Percentiles rank a stretch among this genome's conserved stretches.
Evolutionary conservation across 2,329 filamentous ascomycete species (phyloP).

Genomic region (Phaeoacremonium minimum): DNA sequence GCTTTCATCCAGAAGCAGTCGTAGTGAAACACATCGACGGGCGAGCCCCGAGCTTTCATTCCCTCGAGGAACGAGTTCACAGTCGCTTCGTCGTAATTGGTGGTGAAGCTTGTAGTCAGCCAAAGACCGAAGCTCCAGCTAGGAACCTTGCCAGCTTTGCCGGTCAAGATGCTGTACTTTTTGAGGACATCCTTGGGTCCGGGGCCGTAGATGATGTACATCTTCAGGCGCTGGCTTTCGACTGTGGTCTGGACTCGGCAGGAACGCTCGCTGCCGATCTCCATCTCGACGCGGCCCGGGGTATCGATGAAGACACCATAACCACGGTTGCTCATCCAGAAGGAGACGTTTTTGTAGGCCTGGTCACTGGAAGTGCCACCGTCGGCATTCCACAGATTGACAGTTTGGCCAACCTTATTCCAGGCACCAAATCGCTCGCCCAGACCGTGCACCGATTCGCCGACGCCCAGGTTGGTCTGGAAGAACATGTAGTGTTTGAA

Average conservation of each 20-base stretch:
- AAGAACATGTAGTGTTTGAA: constrained; percentile 30
- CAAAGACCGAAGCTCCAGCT: constrained; percentile 72
- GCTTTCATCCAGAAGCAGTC: constrained; percentile 72
- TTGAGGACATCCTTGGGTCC: constrained; percentile 65
- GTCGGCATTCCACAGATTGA: constrained; percentile 54
- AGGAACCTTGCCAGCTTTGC: constrained; percentile 58
- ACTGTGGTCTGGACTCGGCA: constrained; percentile 58
- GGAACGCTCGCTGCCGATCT: constrained; percentile 55
- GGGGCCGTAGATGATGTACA: constrained; percentile 66
- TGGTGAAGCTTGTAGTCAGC: constrained; percentile 70
- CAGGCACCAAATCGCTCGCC: constrained; percentile 53
- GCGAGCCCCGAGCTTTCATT: constrained; percentile 57
- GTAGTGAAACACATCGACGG: constrained; percentile 66
- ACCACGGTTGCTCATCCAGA: constrained; percentile 63
- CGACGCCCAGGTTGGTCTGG: constrained; percentile 38
- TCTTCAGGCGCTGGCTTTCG: constrained; percentile 63
- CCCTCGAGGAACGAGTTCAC: constrained; percentile 63
- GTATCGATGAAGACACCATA: constrained; percentile 71
- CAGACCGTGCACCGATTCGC: constrained; percentile 51
- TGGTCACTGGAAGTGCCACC: constrained; percentile 49
- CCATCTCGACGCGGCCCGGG: constrained; percentile 52
- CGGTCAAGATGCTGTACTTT: constrained; percentile 62
- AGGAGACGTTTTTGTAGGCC: constrained; percentile 64
- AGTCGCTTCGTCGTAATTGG: constrained; percentile 62
- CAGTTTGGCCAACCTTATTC: constrained; percentile 48